phyloP scores from a whole-genome alignment of 2,329 filamentous ascomycete genomes.

The Penicillium hesseltinei region DNA sequence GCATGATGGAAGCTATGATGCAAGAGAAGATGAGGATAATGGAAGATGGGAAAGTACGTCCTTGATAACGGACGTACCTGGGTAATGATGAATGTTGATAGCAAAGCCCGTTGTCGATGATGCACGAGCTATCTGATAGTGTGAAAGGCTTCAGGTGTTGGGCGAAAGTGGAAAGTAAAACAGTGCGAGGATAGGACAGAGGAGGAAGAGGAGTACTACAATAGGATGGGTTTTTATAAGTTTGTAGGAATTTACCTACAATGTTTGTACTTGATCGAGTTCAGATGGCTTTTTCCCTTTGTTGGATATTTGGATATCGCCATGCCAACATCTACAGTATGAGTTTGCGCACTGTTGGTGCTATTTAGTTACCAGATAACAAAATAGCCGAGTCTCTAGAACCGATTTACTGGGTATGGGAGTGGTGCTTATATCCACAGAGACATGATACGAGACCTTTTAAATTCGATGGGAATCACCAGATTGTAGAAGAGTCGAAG shows the following conservation, averaged over 20 bases:
- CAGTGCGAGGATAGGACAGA: slow-evolving; percentile 1
- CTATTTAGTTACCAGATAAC: neutral
- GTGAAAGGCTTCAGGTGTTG: neutral
- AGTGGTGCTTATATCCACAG: neutral
- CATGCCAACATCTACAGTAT: neutral
- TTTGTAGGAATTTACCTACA: neutral
- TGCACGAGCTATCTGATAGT: neutral
- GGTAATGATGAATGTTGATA: neutral
- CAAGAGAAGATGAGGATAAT: neutral
- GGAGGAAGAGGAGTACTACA: neutral
- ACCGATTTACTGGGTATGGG: no score
- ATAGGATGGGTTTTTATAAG: slow-evolving; percentile 4
- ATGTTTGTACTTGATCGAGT: neutral
- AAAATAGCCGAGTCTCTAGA: neutral
- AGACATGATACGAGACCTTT: neutral
- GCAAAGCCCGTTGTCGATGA: neutral
- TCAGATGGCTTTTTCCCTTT: neutral
- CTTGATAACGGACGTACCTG: neutral
- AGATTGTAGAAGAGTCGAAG: neutral
- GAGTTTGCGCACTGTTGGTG: neutral
- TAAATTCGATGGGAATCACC: neutral
- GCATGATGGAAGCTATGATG: neutral
- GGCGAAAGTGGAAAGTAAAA: neutral
- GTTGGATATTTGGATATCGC: neutral
- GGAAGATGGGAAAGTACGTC: neutral